A percentile compares a stretch with the other conserved stretches of the same genome.
phyloP scores from a whole-genome alignment of 2,329 filamentous ascomycete species.

The Zasmidium angulare region DNA sequence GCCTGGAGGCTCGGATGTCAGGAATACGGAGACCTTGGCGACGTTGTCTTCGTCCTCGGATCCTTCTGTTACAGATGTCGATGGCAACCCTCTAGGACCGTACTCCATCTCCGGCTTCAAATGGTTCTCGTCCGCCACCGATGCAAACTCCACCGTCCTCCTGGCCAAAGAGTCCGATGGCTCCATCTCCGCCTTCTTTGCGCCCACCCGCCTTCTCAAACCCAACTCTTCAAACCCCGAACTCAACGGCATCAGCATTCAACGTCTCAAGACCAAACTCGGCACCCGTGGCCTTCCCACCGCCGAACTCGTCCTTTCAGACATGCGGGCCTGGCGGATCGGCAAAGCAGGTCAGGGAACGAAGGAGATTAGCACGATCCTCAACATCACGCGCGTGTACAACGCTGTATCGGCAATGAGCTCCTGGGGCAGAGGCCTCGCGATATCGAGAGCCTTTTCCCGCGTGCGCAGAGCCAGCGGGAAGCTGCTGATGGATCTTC shows the following conservation, averaged over 20 bases:
- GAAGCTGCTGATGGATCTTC: conserved; percentile 51
- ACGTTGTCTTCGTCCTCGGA: background rate
- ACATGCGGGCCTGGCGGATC: conserved; percentile 54
- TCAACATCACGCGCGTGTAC: conserved; percentile 66
- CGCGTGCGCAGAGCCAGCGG: conserved; percentile 56
- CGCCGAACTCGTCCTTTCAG: conserved; percentile 63
- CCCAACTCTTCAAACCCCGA: conserved; percentile 37
- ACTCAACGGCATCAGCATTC: conserved; percentile 66
- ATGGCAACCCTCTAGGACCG: conserved; percentile 22
- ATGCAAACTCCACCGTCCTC: conserved; percentile 63
- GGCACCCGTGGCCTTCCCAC: conserved; percentile 70
- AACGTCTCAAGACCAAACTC: conserved; percentile 70
- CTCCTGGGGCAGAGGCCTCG: conserved; percentile 57
- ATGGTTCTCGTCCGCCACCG: conserved; percentile 69
- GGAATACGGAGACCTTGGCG: conserved; percentile 62
- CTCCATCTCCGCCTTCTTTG: conserved; percentile 62
- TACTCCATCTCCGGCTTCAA: conserved; percentile 68
- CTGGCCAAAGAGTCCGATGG: conserved; percentile 48
- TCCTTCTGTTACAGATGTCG: conserved; percentile 3
- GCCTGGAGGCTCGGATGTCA: conserved; percentile 67
- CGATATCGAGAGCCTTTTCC: conserved; percentile 59
- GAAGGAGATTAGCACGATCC: conserved; percentile 65
- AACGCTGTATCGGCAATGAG: conserved; percentile 56
- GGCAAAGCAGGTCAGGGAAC: conserved; percentile 67
- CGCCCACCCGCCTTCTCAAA: conserved; percentile 59